A percentile compares a stretch with the other conserved stretches of the same genome.
These are phyloP conservation scores for Stropharia rugosoannulata DNA, from an alignment of 768 basidiomycete species.

Conservation along the genomic window DNA sequence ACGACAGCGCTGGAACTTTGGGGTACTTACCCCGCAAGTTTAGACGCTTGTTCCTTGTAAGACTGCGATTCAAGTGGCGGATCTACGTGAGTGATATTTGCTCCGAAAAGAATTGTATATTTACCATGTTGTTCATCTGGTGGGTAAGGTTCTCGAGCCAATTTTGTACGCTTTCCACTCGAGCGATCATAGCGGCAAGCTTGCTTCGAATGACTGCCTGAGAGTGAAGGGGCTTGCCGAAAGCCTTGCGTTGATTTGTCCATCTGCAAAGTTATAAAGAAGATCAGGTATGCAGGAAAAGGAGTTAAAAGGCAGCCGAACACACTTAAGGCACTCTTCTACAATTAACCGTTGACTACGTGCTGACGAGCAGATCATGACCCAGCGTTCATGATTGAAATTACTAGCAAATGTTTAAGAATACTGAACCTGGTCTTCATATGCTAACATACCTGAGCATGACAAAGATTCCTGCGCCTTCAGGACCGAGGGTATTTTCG, in stretches of 20 bases:
- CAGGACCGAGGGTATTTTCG: slow-evolving; percentile 79
- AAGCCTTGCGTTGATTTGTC: slow-evolving; percentile 85
- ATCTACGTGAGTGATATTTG: not conserved
- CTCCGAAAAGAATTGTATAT: not conserved
- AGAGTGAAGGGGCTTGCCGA: slow-evolving; percentile 82
- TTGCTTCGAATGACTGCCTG: slow-evolving; percentile 89
- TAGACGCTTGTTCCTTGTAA: slow-evolving; percentile 73
- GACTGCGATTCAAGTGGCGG: slow-evolving; percentile 28
- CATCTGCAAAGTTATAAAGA: slow-evolving; percentile 46
- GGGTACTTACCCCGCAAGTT: slow-evolving; percentile 64
- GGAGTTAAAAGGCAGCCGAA: slow-evolving; percentile 4
- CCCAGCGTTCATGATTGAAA: slow-evolving; percentile 88
- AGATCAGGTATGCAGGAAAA: slow-evolving; percentile 3
- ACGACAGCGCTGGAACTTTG: not conserved
- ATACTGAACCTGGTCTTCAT: not conserved
- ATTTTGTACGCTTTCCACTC: slow-evolving; percentile 65
- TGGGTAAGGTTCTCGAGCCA: slow-evolving; percentile 86
- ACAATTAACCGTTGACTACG: slow-evolving; percentile 61
- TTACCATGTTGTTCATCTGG: slow-evolving; percentile 85
- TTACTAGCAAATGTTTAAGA: slow-evolving; percentile 45
- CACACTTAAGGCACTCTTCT: slow-evolving; percentile 51
- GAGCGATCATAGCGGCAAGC: slow-evolving; percentile 76
- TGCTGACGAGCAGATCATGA: slow-evolving; percentile 77
- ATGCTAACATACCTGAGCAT: slow-evolving; percentile 39
- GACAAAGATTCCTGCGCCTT: slow-evolving; percentile 64